Conservation (phyloP, 495 filamentous ascomycete species). For the Sabuloglossum arenarium region DNA sequence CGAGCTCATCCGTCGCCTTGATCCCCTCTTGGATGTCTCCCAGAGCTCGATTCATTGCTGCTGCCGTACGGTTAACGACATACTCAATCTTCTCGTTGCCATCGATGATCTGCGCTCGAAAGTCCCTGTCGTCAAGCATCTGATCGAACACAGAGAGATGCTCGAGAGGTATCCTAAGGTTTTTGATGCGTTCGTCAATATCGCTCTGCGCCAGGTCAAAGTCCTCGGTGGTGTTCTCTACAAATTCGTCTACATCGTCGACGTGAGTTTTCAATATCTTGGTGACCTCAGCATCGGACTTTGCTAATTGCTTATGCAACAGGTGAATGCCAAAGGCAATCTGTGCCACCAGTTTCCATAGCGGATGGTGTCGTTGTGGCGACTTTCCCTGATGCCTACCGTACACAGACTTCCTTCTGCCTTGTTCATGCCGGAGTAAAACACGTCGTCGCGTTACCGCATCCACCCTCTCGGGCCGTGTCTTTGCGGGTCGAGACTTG, state of each 20-base stretch:
- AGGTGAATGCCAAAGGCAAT: conserved; percentile 88
- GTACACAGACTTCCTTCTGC: neutral
- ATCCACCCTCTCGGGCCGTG: conserved; percentile 33
- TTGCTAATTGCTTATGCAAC: conserved; percentile 65
- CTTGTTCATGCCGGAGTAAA: conserved; percentile 35
- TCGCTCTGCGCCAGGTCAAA: conserved; percentile 63
- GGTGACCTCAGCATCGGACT: conserved; percentile 69
- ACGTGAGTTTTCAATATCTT: conserved; percentile 83
- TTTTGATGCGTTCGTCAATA: conserved; percentile 48
- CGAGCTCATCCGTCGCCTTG: conserved; percentile 53
- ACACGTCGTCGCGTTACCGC: conserved; percentile 44
- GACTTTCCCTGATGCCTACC: neutral
- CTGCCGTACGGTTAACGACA: conserved; percentile 56
- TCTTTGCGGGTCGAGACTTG: conserved; percentile 19
- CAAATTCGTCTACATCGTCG: conserved; percentile 77
- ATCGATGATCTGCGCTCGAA: conserved; percentile 57
- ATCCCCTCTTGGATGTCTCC: conserved; percentile 63
- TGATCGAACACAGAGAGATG: conserved; percentile 69
- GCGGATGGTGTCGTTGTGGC: conserved; percentile 39
- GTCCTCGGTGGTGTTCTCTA: conserved; percentile 69
- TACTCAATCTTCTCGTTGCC: conserved; percentile 87
- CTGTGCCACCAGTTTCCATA: conserved; percentile 80
- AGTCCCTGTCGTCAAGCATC: conserved; percentile 70
- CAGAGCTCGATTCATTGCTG: conserved; percentile 50
- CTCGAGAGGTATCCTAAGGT: conserved; percentile 63